Conservation (phyloP, 306 rosid genomes). For the Myrica gale region DNA sequence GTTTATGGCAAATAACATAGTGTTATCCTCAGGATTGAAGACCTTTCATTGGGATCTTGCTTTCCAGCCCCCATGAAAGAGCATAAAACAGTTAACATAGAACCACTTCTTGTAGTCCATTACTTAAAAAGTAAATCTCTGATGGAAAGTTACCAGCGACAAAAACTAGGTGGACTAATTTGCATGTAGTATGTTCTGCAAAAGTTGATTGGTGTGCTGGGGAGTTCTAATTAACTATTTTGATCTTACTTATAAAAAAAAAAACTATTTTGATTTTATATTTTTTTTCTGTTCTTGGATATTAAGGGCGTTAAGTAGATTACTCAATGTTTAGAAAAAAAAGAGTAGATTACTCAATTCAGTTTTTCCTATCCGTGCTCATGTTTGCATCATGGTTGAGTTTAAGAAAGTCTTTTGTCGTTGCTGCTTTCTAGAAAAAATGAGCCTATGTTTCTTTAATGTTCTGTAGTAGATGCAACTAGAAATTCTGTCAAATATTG, state of each 20-base stretch:
- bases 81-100: neutral
- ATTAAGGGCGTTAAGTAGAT: neutral
- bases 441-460: neutral
- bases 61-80: neutral
- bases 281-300: neutral
- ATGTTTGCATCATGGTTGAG: neutral
- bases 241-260: no score
- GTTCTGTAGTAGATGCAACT: neutral
- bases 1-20: slow-evolving; percentile 4
- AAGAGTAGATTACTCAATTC: no score
- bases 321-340: neutral
- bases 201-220: neutral
- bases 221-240: neutral
- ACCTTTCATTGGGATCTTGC: neutral
- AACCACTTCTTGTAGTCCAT: neutral
- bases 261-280: neutral
- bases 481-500: neutral
- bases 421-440: neutral
- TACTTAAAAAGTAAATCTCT: neutral
- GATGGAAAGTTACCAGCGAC: neutral
- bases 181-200: neutral
- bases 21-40: neutral
- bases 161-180: neutral
- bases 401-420: neutral
- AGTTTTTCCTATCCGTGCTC: no score